Base-by-base conservation (phyloP, 1,284 basidiomycete species). In the Austroboletus rostrupii region DNA sequence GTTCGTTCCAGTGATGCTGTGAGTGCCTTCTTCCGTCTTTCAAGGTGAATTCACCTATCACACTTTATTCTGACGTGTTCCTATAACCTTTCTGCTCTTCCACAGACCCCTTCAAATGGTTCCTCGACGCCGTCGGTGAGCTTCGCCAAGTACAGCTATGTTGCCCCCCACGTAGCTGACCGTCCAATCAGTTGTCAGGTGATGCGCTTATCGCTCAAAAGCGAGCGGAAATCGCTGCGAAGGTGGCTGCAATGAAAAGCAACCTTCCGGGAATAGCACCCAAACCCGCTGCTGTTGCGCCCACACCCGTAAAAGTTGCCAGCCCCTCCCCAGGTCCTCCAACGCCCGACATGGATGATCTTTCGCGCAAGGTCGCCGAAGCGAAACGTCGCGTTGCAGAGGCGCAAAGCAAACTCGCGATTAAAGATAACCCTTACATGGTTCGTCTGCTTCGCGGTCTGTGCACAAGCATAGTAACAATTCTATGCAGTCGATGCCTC, bases 351-450 rank as follows among this genome's bases (percentile, higher is more conserved):
- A 71, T 80, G 38, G 81, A 87, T 41, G 86, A 90, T 50, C 69
- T 92, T 16, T 73, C 81, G 0, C 79, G 83, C 8, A 75, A 79
- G 47, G 80, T 93, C 0, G 87, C 84, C 6, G 92, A 92, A 55
- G 88, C 89, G 12, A 87, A 87, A 65, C 77, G 83, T 29, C 78
- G 86, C 50, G 87, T 93, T 5, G 82, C 87, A 0, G 86, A 90
- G 43, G 83, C 88, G 19, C 87, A 89, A 61, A 85, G 76, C 52
- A 84, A 85, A 57, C 72, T 86, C 28, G 79, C 85, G 1, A 70
- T 83, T 29, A 86, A 85, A 56, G 85, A 87, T 54, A 92, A 92
- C 54, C 88, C 90, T 1, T 92, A 92, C 71, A 83, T 91, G 76
- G 89, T 87, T 26, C 43, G 79, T 69, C 8, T n/a, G 43, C 33